phyloP scores from a whole-genome alignment of 371 early-diverging fungal genomes.

The Saksenaea oblongispora region DNA sequence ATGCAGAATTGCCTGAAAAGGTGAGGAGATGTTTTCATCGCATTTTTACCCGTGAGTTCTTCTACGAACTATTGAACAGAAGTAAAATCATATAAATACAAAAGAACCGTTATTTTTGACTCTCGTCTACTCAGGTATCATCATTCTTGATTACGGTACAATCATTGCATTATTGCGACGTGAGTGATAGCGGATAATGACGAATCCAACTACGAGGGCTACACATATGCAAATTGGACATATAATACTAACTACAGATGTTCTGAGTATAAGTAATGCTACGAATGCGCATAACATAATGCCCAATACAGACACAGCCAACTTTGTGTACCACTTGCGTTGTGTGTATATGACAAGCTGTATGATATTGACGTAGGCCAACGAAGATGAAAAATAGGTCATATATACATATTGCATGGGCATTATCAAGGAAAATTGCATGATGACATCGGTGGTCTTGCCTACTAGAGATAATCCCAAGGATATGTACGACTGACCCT shows the following conservation, averaged over 20 bases:
- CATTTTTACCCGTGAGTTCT: too few species aligned
- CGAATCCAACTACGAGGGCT: not conserved
- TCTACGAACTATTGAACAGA: too few species aligned
- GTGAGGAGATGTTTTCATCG: too few species aligned
- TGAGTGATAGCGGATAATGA: not conserved
- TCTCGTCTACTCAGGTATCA: too few species aligned
- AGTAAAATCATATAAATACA: too few species aligned
- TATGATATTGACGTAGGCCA: not conserved
- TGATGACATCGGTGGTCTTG: not conserved
- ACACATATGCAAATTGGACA: not conserved
- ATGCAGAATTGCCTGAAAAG: too few species aligned
- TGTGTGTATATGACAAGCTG: slow-evolving; percentile 1
- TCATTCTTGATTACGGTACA: too few species aligned
- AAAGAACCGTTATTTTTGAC: too few species aligned
- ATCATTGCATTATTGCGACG: not conserved
- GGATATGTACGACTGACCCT: not conserved
- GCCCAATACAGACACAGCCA: not conserved
- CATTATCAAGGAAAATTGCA: not conserved
- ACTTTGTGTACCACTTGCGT: not conserved
- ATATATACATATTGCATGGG: not conserved
- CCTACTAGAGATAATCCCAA: not conserved
- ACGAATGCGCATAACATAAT: not conserved
- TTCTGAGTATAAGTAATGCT: not conserved
- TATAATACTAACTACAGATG: not conserved
- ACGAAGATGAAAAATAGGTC: not conserved